Evolutionary conservation across 106 monocot species (phyloP).

Genomic region (Xerophyta viscosa): DNA sequence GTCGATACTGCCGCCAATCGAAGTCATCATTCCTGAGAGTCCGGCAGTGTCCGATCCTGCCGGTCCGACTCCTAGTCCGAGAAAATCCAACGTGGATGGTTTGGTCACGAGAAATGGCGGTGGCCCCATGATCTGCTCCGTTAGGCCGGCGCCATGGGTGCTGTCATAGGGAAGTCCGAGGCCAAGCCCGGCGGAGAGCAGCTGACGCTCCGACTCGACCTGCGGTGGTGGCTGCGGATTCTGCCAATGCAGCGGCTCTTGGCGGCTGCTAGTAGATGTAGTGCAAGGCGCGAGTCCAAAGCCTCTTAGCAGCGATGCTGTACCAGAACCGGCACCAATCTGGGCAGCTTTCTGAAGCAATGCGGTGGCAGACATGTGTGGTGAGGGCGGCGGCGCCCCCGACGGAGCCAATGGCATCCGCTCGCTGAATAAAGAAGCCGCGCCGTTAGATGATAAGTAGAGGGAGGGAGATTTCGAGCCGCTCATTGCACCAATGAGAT

Average conservation of each 20-base stretch:
- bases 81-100: slow-evolving; percentile 77
- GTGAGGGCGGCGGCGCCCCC: slow-evolving; percentile 15
- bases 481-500: slow-evolving; percentile 25
- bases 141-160: slow-evolving; percentile 2
- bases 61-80: slow-evolving; percentile 60
- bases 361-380: slow-evolving; percentile 70
- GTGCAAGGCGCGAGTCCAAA: slow-evolving; percentile 25
- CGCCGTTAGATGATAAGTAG: slow-evolving; percentile 25
- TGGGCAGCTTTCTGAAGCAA: slow-evolving; percentile 67
- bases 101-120: slow-evolving; percentile 36
- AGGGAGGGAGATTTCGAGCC: slow-evolving; percentile 26
- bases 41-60: slow-evolving; percentile 26
- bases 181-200: slow-evolving; percentile 30
- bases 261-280: slow-evolving; percentile 3
- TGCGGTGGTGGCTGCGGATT: neutral
- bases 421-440: slow-evolving; percentile 8
- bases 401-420: slow-evolving; percentile 18
- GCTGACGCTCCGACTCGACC: slow-evolving; percentile 14
- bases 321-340: slow-evolving; percentile 39
- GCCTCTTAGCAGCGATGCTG: slow-evolving; percentile 38
- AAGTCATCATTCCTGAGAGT: slow-evolving; percentile 52
- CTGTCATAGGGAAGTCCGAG: slow-evolving; percentile 30
- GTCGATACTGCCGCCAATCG: slow-evolving; percentile 43
- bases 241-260: slow-evolving; percentile 6
- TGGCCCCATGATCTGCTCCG: slow-evolving; percentile 35